A percentile compares a stretch with the other conserved stretches of the same genome.
phyloP scores from a whole-genome alignment of 2,329 filamentous ascomycete species.

The Fusarium nanum region DNA sequence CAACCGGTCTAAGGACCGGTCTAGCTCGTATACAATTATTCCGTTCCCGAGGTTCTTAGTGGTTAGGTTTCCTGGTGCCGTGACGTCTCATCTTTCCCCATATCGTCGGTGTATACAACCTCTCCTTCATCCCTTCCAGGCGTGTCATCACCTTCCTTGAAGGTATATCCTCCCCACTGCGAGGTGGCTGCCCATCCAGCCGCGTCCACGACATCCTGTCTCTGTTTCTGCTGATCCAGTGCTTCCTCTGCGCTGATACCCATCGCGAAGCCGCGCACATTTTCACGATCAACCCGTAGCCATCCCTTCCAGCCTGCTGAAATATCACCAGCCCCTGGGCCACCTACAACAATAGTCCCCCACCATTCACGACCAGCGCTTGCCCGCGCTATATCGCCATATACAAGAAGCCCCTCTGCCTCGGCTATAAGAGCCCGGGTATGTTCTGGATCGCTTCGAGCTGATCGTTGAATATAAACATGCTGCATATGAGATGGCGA shows the following conservation, averaged over 20 bases:
- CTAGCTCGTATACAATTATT: background rate
- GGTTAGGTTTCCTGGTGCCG: background rate
- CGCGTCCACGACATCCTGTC: conserved; percentile 55
- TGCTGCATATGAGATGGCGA: conserved; percentile 58
- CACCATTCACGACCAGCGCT: conserved; percentile 65
- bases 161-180: conserved; percentile 62
- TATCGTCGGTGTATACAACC: background rate
- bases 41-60: background rate
- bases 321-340: conserved; percentile 50
- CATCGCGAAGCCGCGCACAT: conserved; percentile 54
- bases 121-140: background rate
- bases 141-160: conserved; percentile 44
- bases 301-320: conserved; percentile 60
- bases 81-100: background rate
- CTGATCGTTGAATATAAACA: conserved; percentile 62
- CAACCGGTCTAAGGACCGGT: background rate
- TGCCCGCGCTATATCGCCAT: conserved; percentile 54
- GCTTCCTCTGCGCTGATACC: conserved; percentile 60
- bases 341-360: conserved; percentile 67
- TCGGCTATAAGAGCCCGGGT: conserved; percentile 54
- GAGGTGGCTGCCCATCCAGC: conserved; percentile 62
- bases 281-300: conserved; percentile 62
- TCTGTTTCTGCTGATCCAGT: conserved; percentile 53
- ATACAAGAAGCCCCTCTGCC: conserved; percentile 63
- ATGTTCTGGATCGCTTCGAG: conserved; percentile 45